phyloP scores from a whole-genome alignment of 106 monocot genomes.

The Allium fistulosum region DNA sequence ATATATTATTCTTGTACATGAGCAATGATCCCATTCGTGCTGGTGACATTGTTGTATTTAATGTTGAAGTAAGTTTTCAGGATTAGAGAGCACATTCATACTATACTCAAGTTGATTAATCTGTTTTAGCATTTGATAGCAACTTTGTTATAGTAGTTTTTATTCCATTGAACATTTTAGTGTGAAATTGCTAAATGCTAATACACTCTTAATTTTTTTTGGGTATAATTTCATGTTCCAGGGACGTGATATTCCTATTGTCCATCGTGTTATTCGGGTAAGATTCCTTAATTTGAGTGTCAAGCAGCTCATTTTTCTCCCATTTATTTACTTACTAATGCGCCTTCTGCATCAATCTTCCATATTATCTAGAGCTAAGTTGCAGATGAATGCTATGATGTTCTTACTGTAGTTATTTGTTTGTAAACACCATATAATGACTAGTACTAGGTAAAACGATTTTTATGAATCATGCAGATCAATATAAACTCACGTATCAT shows the following conservation, averaged over 20 bases:
- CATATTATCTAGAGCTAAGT: too few species aligned
- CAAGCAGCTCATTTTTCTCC: too few species aligned
- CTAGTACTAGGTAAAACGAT: neutral
- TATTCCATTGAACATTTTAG: neutral
- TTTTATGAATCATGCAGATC: neutral
- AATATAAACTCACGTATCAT: too few species aligned
- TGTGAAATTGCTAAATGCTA: neutral
- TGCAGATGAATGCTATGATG: too few species aligned
- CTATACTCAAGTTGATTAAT: neutral
- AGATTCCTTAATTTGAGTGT: neutral
- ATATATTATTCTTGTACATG: constrained; percentile 55
- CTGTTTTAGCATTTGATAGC: neutral
- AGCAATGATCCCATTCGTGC: constrained; percentile 50
- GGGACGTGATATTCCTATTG: constrained; percentile 6
- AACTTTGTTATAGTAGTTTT: neutral
- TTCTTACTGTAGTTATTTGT: neutral
- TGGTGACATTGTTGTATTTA: constrained; percentile 58
- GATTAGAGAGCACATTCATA: neutral
- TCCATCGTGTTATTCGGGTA: constrained; percentile 10
- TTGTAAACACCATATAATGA: neutral
- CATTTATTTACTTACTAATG: too few species aligned
- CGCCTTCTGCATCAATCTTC: too few species aligned
- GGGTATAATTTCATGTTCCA: neutral
- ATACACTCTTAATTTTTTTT: neutral
- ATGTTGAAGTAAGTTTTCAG: constrained; percentile 37